A percentile compares a stretch with the other conserved stretches of the same genome.
Conservation (phyloP, 768 basidiomycete species). For the Lactarius hatsudake region DNA sequence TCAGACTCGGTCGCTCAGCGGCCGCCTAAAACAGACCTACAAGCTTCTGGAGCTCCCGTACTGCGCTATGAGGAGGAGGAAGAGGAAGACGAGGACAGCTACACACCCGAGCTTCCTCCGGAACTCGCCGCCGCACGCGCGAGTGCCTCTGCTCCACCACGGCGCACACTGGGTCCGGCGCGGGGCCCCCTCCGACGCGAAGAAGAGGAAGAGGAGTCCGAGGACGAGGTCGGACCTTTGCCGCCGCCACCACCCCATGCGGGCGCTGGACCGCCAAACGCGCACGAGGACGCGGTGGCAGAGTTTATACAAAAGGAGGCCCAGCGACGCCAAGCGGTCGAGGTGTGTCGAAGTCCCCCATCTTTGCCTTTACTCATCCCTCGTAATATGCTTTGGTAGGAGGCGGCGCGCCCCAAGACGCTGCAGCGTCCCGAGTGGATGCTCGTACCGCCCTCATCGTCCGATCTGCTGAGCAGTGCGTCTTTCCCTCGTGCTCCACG, state of each 20-base stretch:
- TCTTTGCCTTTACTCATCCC: neutral
- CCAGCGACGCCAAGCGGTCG: constrained; percentile 63
- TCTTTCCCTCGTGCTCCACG: neutral
- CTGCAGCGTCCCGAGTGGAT: constrained; percentile 95
- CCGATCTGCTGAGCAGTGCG: constrained; percentile 72
- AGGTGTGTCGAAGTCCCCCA: constrained; percentile 40
- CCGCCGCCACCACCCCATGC: constrained; percentile 48
- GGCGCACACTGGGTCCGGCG: constrained; percentile 51
- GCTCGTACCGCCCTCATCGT: constrained; percentile 86
- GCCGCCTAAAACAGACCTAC: neutral
- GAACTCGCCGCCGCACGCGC: constrained; percentile 52
- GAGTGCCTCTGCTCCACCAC: constrained; percentile 28
- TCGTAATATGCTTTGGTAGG: constrained; percentile 40
- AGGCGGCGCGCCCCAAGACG: constrained; percentile 74
- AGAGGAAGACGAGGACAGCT: constrained; percentile 65
- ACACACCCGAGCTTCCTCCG: constrained; percentile 72
- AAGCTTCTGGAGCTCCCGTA: constrained; percentile 5
- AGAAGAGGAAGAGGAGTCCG: constrained; percentile 47
- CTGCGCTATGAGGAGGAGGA: constrained; percentile 31
- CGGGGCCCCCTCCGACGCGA: constrained; percentile 40
- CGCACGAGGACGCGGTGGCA: constrained; percentile 58
- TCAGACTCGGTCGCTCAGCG: constrained; percentile 1
- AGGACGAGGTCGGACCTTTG: constrained; percentile 82
- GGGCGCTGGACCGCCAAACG: constrained; percentile 11
- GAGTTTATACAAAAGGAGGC: constrained; percentile 88